A percentile compares a stretch with the other conserved stretches of the same genome.
phyloP scores from a whole-genome alignment of 2,329 filamentous ascomycete species.

The Ophiostoma himal-ulmi region DNA sequence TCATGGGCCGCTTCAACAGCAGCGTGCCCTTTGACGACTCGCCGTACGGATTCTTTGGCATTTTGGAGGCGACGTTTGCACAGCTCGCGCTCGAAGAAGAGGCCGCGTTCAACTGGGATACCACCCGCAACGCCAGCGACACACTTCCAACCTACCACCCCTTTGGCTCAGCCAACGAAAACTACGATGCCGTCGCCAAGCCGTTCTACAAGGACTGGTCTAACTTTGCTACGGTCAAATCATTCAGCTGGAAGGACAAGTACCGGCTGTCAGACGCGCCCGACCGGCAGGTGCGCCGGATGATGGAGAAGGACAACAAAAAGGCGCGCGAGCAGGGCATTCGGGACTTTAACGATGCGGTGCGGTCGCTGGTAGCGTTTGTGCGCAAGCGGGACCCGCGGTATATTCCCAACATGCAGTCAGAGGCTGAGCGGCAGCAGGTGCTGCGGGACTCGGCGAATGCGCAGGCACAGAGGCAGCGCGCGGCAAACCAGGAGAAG shows the following conservation, averaged over 20 bases:
- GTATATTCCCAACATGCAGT: slow-evolving; percentile 69
- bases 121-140: slow-evolving; percentile 40
- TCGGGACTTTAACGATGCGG: slow-evolving; percentile 87
- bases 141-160: slow-evolving; percentile 56
- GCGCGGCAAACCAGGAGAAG: slow-evolving; percentile 71
- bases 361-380: slow-evolving; percentile 79
- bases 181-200: slow-evolving; percentile 69
- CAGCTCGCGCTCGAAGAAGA: slow-evolving; percentile 75
- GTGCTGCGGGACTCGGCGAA: slow-evolving; percentile 69
- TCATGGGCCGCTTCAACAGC: slow-evolving; percentile 72
- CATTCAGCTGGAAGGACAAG: slow-evolving; percentile 82
- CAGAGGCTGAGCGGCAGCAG: slow-evolving; percentile 74
- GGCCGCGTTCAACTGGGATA: slow-evolving; percentile 65
- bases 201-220: slow-evolving; percentile 78
- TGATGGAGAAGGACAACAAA: slow-evolving; percentile 98
- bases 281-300: slow-evolving; percentile 75
- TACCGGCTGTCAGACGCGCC: slow-evolving; percentile 81
- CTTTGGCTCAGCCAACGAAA: slow-evolving; percentile 72
- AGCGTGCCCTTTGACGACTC: slow-evolving; percentile 76
- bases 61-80: slow-evolving; percentile 69
- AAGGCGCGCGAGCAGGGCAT: slow-evolving; percentile 74
- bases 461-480: slow-evolving; percentile 75
- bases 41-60: slow-evolving; percentile 77
- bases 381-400: slow-evolving; percentile 87
- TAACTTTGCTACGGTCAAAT: slow-evolving; percentile 76